phyloP scores from a whole-genome alignment of 1,284 basidiomycete species.

The Pyrrhoderma lamaoense region DNA sequence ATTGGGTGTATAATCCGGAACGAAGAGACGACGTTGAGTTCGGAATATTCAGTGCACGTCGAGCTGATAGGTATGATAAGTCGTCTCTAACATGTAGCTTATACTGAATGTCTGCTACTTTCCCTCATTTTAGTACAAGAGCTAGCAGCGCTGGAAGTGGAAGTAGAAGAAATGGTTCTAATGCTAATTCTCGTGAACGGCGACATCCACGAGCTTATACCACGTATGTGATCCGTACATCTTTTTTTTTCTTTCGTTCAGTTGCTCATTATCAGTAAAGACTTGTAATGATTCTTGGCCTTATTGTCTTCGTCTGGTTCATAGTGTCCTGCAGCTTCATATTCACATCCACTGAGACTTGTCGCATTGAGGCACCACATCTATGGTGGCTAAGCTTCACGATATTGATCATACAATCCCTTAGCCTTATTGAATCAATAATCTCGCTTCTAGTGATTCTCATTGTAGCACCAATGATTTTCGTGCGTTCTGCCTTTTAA shows the following conservation, averaged over 20 bases:
- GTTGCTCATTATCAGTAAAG: slow-evolving; percentile 28
- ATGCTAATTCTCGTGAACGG: too few species aligned
- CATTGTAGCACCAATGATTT: slow-evolving; percentile 66
- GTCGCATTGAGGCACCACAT: slow-evolving; percentile 63
- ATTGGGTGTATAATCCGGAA: slow-evolving; percentile 54
- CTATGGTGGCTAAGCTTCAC: slow-evolving; percentile 79
- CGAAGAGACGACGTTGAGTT: slow-evolving; percentile 26
- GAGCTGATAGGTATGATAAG: not conserved
- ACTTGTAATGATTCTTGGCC: slow-evolving; percentile 54
- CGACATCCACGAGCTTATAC: too few species aligned
- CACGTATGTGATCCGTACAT: slow-evolving; percentile 25
- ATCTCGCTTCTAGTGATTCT: slow-evolving; percentile 67
- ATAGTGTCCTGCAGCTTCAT: slow-evolving; percentile 68
- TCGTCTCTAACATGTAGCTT: not conserved
- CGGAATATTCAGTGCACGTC: not conserved
- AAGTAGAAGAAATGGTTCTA: too few species aligned
- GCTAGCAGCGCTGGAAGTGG: not conserved
- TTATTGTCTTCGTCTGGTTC: slow-evolving; percentile 72
- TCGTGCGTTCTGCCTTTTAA: slow-evolving; percentile 42
- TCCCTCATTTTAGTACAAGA: too few species aligned
- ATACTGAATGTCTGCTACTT: too few species aligned
- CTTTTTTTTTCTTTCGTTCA: slow-evolving; percentile 8
- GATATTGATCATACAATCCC: slow-evolving; percentile 70
- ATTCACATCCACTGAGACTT: slow-evolving; percentile 65
- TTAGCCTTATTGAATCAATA: slow-evolving; percentile 66